Base-by-base conservation (phyloP, 345 rosid genomes). In the Acer campestre region DNA sequence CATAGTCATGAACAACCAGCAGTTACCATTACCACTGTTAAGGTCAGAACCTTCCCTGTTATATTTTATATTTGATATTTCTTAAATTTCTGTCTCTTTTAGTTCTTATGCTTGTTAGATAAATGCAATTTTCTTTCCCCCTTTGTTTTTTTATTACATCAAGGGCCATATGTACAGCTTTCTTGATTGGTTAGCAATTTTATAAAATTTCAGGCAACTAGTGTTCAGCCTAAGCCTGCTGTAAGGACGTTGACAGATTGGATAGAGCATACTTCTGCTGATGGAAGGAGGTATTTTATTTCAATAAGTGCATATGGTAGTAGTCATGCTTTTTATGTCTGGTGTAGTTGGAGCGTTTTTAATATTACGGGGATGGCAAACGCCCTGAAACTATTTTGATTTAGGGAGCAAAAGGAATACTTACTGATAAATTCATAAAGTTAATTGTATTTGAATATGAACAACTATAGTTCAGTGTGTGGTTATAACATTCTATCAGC, bases 181-280 rank as follows among this genome's bases (percentile, higher is more conserved):
- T 73, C 40, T 53, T 77, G 40, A 51, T 64, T 14, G 4, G 29
- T 72, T 27, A 65, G 58, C 66, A 62, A 66, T 68, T 42, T 70
- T 71, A 68, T 59, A 44, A 73, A 80, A 75, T 76, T 85, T 73
- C 84, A 90, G 92, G 84, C 78, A 68, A 56, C 80, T 70, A 61
- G 25, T 61, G 25, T 79, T 71, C 89, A 83, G 80, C 88, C 82
- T 70, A 85, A 80, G 73, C 81, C 90, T 63, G 56, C 79, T 44
- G 86, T 79, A 77, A 88, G 72, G 79, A 83, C 78, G 61, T 74
- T 67, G 76, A 85, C 89, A 66, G 94, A 94, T 76, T 96, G 99
- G 99, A 84, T 85, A 76, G 98, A 94, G 85, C 99, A 96, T 83
- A 78, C 83, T 42, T 88, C 95, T 84, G 86, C 91, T 17, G 91